A percentile compares a stretch with the other conserved stretches of the same genome.
Evolutionary conservation across 2,329 filamentous ascomycete genomes (phyloP).

Genomic region (Colletotrichum limetticola): DNA sequence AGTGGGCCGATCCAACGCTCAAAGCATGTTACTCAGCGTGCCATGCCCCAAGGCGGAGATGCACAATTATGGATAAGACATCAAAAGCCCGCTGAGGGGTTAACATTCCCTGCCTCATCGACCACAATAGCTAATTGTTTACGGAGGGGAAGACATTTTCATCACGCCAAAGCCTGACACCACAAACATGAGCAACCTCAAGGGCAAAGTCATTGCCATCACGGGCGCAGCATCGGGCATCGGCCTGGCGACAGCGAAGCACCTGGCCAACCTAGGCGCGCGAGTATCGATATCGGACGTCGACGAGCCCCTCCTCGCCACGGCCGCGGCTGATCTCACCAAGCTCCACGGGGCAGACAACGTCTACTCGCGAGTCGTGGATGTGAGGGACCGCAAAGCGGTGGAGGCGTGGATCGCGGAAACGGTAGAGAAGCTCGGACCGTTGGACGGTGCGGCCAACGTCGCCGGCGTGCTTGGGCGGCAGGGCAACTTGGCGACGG

Average conservation of each 20-base stretch:
- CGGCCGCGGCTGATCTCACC: slow-evolving; percentile 18
- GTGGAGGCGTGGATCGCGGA: slow-evolving; percentile 42
- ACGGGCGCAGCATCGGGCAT: slow-evolving; percentile 62
- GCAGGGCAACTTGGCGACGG: slow-evolving; percentile 15
- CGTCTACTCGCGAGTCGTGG: slow-evolving; percentile 7
- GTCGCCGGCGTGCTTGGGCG: slow-evolving; percentile 42
- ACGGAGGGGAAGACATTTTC: too few species aligned
- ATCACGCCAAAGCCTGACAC: background rate
- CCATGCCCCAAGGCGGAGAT: background rate
- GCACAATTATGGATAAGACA: background rate
- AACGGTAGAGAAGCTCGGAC: slow-evolving; percentile 47
- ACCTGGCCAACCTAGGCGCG: slow-evolving; percentile 55
- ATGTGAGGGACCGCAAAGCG: slow-evolving; percentile 26
- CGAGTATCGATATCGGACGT: slow-evolving; percentile 60
- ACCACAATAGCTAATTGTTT: too few species aligned
- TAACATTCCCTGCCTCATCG: too few species aligned
- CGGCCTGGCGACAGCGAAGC: slow-evolving; percentile 56
- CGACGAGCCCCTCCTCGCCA: slow-evolving; percentile 45
- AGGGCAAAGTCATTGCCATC: slow-evolving; percentile 57
- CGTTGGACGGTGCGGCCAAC: slow-evolving; percentile 55
- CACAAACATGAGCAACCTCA: slow-evolving; percentile 23
- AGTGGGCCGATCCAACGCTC: background rate
- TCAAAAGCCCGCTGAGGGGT: background rate
- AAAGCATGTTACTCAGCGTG: background rate
- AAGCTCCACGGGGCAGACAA: slow-evolving; percentile 3